These are phyloP conservation scores for Pseudotsuga menziesii DNA, from an alignment of 75 land plant species.

Conservation along the genomic window DNA sequence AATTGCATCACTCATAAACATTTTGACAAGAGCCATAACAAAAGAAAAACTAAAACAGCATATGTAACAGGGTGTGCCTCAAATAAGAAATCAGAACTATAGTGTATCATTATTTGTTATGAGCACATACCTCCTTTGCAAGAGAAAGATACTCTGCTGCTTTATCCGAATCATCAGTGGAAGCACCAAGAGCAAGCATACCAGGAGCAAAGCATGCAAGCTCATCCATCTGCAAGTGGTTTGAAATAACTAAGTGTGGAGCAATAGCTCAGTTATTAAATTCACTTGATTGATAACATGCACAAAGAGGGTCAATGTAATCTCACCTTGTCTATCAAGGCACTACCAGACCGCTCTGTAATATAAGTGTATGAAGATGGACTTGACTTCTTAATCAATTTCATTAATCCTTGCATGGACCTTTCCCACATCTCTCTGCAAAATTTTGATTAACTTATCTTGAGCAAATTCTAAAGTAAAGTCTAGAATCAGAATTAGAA, in stretches of 20 bases:
- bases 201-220: conserved; percentile 98
- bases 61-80: not conserved
- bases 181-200: conserved; percentile 85
- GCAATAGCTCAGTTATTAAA: not conserved
- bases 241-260: not conserved
- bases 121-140: conserved; percentile 81
- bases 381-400: conserved; percentile 65
- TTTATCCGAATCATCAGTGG: conserved; percentile 62
- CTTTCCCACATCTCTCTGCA: conserved; percentile 98
- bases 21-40: not conserved
- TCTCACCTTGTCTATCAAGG: conserved; percentile 68
- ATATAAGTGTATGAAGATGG: conserved; percentile 80
- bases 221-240: conserved; percentile 88
- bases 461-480: not conserved
- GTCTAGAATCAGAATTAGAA: not conserved
- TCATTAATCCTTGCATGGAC: conserved; percentile 88
- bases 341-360: conserved; percentile 74
- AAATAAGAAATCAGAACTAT: not conserved
- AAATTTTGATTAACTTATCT: not conserved
- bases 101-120: not conserved
- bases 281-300: not conserved
- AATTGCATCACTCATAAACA: no score
- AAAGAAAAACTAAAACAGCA: no score
- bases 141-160: conserved; percentile 57
- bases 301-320: not conserved